These are phyloP conservation scores for Torulaspora maleeae DNA, from an alignment of 805 yeast species.

Conservation along the genomic window DNA sequence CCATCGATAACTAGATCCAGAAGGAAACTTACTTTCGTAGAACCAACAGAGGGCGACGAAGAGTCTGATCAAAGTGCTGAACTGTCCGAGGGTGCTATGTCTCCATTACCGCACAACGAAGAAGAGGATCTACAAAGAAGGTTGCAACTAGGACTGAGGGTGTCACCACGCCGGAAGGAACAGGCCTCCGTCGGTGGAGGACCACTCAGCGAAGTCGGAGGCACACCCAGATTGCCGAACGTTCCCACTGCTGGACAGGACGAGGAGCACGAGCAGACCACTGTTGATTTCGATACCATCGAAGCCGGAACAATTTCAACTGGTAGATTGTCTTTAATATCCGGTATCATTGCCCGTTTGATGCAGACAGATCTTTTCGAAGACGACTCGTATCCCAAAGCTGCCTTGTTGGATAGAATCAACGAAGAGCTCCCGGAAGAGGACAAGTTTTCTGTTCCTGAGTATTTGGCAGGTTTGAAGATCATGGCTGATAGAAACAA, in stretches of 20 bases:
- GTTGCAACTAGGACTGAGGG: constrained; percentile 27
- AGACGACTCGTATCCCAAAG: constrained; percentile 42
- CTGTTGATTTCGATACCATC: constrained; percentile 16
- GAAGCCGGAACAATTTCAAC: constrained; percentile 43
- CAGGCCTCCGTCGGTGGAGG: constrained; percentile 10
- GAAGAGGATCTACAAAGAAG: constrained; percentile 33
- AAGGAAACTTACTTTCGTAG: constrained; percentile 25
- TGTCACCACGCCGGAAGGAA: constrained; percentile 30
- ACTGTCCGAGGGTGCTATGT: constrained; percentile 20
- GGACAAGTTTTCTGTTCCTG: constrained; percentile 43
- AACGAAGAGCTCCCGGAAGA: constrained; percentile 46
- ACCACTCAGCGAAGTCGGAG: constrained; percentile 25
- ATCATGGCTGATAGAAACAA: constrained; percentile 44
- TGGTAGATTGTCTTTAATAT: constrained; percentile 45
- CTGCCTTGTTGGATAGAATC: constrained; percentile 38
- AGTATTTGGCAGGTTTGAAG: constrained; percentile 42
- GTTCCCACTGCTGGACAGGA: constrained; percentile 18
- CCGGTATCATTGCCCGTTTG: constrained; percentile 44
- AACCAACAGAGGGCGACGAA: constrained; percentile 26
- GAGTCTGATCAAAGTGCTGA: constrained; percentile 19
- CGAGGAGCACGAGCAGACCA: constrained; percentile 24
- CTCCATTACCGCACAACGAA: constrained; percentile 30
- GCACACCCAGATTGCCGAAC: constrained; percentile 23
- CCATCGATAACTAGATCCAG: constrained; percentile 41
- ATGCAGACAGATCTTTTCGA: constrained; percentile 43